A percentile compares a stretch with the other conserved stretches of the same genome.
Conservation (phyloP, 495 filamentous ascomycete genomes). For the Durotheca rogersii region DNA sequence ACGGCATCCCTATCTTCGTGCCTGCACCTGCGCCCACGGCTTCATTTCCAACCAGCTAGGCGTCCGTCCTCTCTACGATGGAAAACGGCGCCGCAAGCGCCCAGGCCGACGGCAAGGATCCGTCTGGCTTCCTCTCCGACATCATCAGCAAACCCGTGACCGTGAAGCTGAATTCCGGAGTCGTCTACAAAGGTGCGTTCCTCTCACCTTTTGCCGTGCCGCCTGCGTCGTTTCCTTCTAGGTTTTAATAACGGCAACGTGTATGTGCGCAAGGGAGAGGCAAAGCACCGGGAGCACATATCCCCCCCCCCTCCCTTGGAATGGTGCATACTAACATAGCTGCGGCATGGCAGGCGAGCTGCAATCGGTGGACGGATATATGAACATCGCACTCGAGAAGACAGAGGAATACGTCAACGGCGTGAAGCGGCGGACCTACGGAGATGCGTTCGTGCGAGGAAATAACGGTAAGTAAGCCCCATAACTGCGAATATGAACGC, state of each 20-base stretch:
- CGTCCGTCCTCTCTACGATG: slow-evolving; percentile 48
- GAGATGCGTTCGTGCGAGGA: slow-evolving; percentile 93
- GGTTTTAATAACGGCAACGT: too few relatives aligned
- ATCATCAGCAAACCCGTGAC: slow-evolving; percentile 91
- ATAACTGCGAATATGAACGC: neutral
- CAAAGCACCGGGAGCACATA: too few relatives aligned
- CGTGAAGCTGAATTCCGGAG: slow-evolving; percentile 93
- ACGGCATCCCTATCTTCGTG: neutral
- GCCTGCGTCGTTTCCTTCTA: too few relatives aligned
- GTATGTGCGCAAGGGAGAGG: too few relatives aligned
- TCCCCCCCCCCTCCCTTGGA: too few relatives aligned
- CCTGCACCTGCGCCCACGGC: too few relatives aligned
- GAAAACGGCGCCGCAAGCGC: slow-evolving; percentile 63
- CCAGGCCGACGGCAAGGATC: slow-evolving; percentile 75
- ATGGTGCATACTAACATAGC: too few relatives aligned
- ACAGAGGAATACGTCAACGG: slow-evolving; percentile 90
- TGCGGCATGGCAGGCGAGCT: slow-evolving; percentile 70
- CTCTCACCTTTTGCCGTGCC: too few relatives aligned
- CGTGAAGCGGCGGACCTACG: slow-evolving; percentile 74
- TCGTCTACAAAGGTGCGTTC: slow-evolving; percentile 84
- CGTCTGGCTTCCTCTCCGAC: slow-evolving; percentile 84
- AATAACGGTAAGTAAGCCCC: slow-evolving; percentile 73
- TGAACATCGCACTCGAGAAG: slow-evolving; percentile 97
- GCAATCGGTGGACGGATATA: slow-evolving; percentile 98
- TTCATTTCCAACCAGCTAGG: too few relatives aligned